Evolutionary conservation across 306 rosid species (phyloP), one percentile per base, ranked within the genome.

Genomic region (Cicer chorassanicum): DNA sequence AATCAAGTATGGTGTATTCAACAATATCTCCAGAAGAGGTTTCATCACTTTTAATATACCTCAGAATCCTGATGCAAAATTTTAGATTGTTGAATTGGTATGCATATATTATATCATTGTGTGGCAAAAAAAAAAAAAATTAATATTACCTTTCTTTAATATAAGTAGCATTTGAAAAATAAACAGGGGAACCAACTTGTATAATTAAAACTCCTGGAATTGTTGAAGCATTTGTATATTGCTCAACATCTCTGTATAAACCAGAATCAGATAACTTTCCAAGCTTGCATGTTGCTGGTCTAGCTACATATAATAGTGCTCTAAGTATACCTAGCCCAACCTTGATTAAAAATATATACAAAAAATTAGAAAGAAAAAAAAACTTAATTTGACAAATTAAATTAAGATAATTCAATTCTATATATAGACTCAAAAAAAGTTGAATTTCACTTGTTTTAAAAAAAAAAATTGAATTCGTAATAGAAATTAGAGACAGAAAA

Each of bases 101-200:
- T 48, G 39, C 8, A 11, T 6, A 9, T 21, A 60, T 62, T 3
- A 61, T 16, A 2, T 12, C 0, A 11, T 54, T 15, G 19, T 1
- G 10, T 14, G 24, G 13, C 3, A 13, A 71, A 4, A 6, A 21
- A 51, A 54, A 62, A 50, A 18, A 18, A 4, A 43, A 10, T 68
- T 24, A 3, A 15, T 5, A 8, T 53, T 73, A 93, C 98, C 93
- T 94, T 78, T 94, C 97, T 77, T 86, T 87, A 6, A 94, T 13
- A 10, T 94, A 94, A 29, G 79, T 64, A 44, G 86, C 29, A 74
- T 90, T 94, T 60, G 97, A 89, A 82, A 83, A 94, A 82, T 89
- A 94, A 81, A 94, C 34, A 18, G 98, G 98, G 43, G 98, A 94
- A 68, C 98, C 97, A 24, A 91, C 83, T 60, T 91, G 95, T 15